Base-by-base conservation (phyloP, 2,329 filamentous ascomycete species). In the Cladosporium sp. region DNA sequence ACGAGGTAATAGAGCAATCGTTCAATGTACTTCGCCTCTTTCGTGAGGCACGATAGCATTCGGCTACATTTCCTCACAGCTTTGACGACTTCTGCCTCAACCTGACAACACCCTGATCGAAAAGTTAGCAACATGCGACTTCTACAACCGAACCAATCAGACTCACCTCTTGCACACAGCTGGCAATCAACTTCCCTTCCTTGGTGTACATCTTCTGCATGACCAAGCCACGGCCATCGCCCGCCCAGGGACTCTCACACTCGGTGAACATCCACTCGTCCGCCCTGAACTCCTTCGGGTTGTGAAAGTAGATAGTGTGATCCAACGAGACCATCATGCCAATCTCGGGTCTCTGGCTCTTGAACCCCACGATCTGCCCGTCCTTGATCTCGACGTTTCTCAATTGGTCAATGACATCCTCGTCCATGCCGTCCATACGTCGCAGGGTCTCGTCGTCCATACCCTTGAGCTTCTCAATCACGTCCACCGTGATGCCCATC, bases 271-370 rank as follows among this genome's bases (percentile, higher is more conserved):
- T 85, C 87, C 87, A 91, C 68, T 90, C 75, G 50, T 79, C 76
- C 30, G 75, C 75, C 30, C 72, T 64, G 60, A 78, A 78, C 15
- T 64, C 68, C 27, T 70, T 66, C n/a, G 74, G 74, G 43, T 70
- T 69, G 56, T 80, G 77, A 61, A 80, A 80, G 59, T 79, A 78
- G 39, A 80, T 79, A 22, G 73, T 74, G 54, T 93, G 88, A 65
- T 93, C 88, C 45, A 92, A 71, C 58, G 82, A 86, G 45, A 93
- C 88, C 79, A 90, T 83, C 88, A 93, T 93, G n/a, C 87, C 87
- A 43, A 92, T 72, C 62, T 79, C 74, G 3, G 82, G 83, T 37
- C 77, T 71, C 3, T 67, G 69, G 49, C 70, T 68, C 53, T 79
- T 75, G 48, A 79, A 61, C 27, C 73, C 68, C 36, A 76, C 69